Percentiles rank a stretch among this genome's conserved stretches.
phyloP scores from a whole-genome alignment of 228 moss, liverwort and hornwort species.

The Sphagnum magellanicum region DNA sequence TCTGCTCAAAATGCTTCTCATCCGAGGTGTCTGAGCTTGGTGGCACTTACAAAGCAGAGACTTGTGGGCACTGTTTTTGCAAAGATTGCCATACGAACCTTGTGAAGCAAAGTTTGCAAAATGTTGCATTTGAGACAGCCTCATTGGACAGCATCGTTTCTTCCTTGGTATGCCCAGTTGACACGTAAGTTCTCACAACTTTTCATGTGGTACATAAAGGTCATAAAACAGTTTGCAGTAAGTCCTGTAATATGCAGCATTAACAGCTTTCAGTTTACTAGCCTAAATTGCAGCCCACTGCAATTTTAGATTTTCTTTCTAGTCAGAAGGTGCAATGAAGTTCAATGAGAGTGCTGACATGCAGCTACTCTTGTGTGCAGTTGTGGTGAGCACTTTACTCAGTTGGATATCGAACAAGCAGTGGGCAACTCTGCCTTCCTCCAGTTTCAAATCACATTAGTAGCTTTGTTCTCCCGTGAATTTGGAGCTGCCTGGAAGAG shows the following conservation, averaged over 20 bases:
- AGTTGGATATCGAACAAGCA: conserved; percentile 6
- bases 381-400: conserved; percentile 6
- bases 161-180: conserved; percentile 7
- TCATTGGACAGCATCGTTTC: conserved; percentile 5
- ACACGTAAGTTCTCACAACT: neutral
- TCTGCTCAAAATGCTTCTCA: neutral
- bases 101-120: conserved; percentile 2
- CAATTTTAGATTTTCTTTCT: too few species aligned
- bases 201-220: too few species aligned
- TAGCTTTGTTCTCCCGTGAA: conserved; percentile 4
- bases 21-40: neutral
- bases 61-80: conserved; percentile 6
- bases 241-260: too few species aligned
- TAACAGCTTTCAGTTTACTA: too few species aligned
- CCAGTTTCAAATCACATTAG: conserved; percentile 3
- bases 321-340: too few species aligned
- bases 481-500: conserved; percentile 12
- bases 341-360: neutral
- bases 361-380: neutral
- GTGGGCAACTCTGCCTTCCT: conserved; percentile 4
- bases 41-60: neutral
- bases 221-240: too few species aligned
- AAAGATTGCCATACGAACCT: conserved; percentile 6
- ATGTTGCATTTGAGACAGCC: conserved; percentile 3
- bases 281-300: too few species aligned